Evolutionary conservation across 805 yeast species (phyloP).

Genomic region (Ogataea allantospora): DNA sequence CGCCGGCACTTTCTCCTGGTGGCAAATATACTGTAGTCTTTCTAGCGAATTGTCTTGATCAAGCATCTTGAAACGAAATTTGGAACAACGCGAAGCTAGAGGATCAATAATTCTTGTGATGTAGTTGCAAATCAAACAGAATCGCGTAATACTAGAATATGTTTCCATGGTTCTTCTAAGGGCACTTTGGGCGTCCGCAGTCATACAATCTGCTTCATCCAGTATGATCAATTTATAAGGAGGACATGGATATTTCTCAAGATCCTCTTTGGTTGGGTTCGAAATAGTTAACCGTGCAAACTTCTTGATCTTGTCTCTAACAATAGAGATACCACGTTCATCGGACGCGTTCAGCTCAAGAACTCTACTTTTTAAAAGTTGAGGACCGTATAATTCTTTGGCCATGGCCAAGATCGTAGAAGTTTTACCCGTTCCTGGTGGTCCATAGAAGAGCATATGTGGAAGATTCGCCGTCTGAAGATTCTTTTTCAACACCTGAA

Average conservation of each 20-base stretch:
- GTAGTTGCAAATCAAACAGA: constrained; percentile 93
- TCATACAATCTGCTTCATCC: constrained; percentile 98
- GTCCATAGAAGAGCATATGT: constrained; percentile 89
- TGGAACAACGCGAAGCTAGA: constrained; percentile 92
- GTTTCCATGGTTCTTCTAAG: constrained; percentile 92
- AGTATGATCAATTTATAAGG: constrained; percentile 90
- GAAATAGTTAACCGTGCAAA: constrained; percentile 86
- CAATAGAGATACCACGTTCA: constrained; percentile 87
- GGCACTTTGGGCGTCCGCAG: constrained; percentile 94
- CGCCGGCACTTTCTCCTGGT: constrained; percentile 40
- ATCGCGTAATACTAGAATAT: constrained; percentile 85
- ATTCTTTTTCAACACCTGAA: constrained; percentile 76
- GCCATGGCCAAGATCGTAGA: constrained; percentile 85
- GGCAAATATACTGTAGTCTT: constrained; percentile 62
- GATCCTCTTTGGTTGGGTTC: constrained; percentile 68
- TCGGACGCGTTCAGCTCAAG: constrained; percentile 87
- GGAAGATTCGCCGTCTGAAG: constrained; percentile 81
- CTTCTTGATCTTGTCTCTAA: constrained; percentile 78
- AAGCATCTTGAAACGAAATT: constrained; percentile 82
- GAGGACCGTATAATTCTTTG: constrained; percentile 75
- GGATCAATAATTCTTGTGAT: constrained; percentile 97
- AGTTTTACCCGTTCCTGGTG: constrained; percentile 93
- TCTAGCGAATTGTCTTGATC: constrained; percentile 67
- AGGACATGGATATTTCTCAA: constrained; percentile 85
- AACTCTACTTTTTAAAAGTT: constrained; percentile 64